Evolutionary conservation across 768 basidiomycete species (phyloP).

Genomic region (Polyporus arcularius): DNA sequence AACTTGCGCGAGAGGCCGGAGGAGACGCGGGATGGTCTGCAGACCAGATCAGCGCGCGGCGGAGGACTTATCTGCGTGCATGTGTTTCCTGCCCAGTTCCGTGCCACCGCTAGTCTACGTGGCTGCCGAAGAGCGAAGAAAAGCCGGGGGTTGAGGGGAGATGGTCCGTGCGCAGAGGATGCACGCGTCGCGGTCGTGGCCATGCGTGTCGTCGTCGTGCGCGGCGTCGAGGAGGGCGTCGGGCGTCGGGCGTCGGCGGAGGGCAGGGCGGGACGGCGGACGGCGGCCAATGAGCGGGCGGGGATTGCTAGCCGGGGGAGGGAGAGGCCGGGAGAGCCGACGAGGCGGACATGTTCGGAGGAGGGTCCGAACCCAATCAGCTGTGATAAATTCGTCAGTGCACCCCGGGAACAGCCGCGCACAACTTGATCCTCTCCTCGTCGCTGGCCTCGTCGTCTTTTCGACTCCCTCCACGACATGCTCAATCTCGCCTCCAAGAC

Average conservation of each 20-base stretch:
- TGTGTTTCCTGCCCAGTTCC: neutral
- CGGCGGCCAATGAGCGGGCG: conserved; percentile 3
- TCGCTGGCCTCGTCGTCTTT: conserved; percentile 23
- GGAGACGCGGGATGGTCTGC: neutral
- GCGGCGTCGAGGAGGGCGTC: neutral
- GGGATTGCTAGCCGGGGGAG: neutral
- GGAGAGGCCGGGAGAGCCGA: conserved; percentile 8
- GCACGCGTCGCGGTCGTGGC: neutral
- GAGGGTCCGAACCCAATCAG: conserved; percentile 29
- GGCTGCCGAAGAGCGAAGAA: neutral
- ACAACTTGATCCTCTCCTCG: conserved; percentile 9
- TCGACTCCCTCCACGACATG: conserved; percentile 29
- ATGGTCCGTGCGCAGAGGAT: neutral
- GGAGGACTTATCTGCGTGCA: neutral
- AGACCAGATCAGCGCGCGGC: neutral
- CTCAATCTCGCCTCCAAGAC: conserved; percentile 31
- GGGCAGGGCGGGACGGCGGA: neutral
- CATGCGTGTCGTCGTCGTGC: neutral
- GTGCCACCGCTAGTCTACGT: neutral
- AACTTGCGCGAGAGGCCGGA: neutral
- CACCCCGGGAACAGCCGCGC: conserved; percentile 24
- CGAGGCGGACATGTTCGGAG: conserved; percentile 22
- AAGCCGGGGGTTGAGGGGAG: neutral
- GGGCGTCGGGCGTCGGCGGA: neutral
- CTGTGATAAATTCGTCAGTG: conserved; percentile 29